Base-by-base conservation (phyloP, 768 basidiomycete genomes). In the Epithele typhae region DNA sequence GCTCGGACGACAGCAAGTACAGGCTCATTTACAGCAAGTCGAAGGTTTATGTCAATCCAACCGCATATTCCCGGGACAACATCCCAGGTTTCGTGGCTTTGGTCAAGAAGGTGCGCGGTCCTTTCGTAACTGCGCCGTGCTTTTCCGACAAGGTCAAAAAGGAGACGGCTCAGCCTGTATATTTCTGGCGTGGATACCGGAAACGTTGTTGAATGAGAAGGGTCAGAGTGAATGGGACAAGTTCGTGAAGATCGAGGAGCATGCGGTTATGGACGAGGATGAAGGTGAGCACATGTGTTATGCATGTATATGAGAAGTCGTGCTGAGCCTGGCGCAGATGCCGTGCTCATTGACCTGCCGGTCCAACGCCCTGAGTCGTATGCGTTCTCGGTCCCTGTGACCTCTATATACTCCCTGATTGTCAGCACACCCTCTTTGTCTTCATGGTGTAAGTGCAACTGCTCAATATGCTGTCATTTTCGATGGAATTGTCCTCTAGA, bases 31-130 rank as follows among this genome's bases (percentile, higher is more conserved):
- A 92, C 58, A 86, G 83, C 65, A 96, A 95, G 64, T 90, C 87
- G 34, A 94, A 93, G 64, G 95, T 97, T 37, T 93, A 95, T 61
- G 83, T 99, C 36, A 91, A 97, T 56, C 96, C 96, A 0, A 95
- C 93, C 2, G 82, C 87, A 3, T 94, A 92, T 63, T 75, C 87
- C 2, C 77, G 87, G 59, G 96, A 98, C 66, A 95, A 97, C 64
- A 89, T 97, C 27, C 82, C 91, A 3, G 96, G 96, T 1, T 98
- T 95, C 63, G 82, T 93, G 6, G 84, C 87, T 14, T 74, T 99
- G 47, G 93, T 98, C 17, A 91, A 92, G 71, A 78, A 86, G 59
- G 92, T 92, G 55, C 44, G 84, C 71, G 4, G 40, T 18, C 40
- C 48, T 22, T 17, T 36, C 33, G 17, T 11, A n/a, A 4, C 5